A percentile compares a stretch with the other conserved stretches of the same genome.
phyloP scores from a whole-genome alignment of 495 filamentous ascomycete species.

The Lophiostoma macrostomum region DNA sequence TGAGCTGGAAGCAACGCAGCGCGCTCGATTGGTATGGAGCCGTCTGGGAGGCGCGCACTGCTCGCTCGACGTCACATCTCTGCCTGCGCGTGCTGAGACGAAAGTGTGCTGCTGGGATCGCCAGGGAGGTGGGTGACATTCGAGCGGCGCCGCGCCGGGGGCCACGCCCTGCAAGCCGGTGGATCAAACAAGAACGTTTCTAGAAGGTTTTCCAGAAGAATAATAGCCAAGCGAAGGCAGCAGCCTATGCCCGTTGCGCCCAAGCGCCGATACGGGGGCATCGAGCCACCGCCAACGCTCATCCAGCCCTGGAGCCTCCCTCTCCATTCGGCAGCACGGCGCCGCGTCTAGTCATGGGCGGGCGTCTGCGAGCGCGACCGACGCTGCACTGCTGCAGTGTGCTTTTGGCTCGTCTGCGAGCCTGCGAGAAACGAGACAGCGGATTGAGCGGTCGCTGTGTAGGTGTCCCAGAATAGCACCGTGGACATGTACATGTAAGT shows the following conservation, averaged over 20 bases:
- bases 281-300: conserved; percentile 13
- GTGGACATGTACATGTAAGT: no score
- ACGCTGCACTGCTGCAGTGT: conserved; percentile 6
- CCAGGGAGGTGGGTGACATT: conserved; percentile 11
- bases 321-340: background rate
- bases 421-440: background rate
- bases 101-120: background rate
- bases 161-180: conserved; percentile 10
- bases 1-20: conserved; percentile 4
- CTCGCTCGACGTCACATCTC: conserved; percentile 20
- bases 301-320: background rate
- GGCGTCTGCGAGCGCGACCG: conserved; percentile 5
- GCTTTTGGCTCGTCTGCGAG: background rate
- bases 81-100: conserved; percentile 11
- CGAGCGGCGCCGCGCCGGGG: conserved; percentile 1
- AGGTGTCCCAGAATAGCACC: background rate
- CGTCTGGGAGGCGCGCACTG: conserved; percentile 5
- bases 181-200: conserved; percentile 34
- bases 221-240: conserved; percentile 30
- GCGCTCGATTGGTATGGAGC: background rate
- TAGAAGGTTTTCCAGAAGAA: conserved; percentile 33
- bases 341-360: conserved; percentile 1
- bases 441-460: background rate
- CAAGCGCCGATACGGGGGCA: conserved; percentile 11
- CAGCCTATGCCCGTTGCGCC: background rate